These are phyloP conservation scores for Suillus fuscotomentosus DNA, from an alignment of 768 basidiomycete species.

Conservation along the genomic window DNA sequence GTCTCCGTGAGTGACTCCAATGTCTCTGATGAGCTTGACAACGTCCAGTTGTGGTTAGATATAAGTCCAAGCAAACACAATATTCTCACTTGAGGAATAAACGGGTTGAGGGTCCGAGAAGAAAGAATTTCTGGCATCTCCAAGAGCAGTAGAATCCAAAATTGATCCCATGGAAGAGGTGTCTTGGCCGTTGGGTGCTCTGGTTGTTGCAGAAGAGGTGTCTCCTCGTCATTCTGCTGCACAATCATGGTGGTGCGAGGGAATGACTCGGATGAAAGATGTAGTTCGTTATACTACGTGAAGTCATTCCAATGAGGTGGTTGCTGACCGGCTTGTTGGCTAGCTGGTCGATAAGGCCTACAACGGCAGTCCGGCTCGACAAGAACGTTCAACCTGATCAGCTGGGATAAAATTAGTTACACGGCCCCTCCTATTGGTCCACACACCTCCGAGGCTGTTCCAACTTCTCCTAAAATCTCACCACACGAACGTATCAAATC, in stretches of 20 bases:
- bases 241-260: background rate
- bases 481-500: no score
- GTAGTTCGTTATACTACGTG: no score
- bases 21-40: conserved; percentile 24
- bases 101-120: conserved; percentile 71
- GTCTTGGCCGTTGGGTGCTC: conserved; percentile 32
- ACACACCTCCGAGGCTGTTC: no score
- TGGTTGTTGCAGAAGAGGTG: conserved; percentile 46
- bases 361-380: no score
- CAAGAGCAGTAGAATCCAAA: conserved; percentile 63
- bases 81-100: conserved; percentile 54
- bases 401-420: no score
- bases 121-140: conserved; percentile 76
- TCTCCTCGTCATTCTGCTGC: conserved; percentile 50
- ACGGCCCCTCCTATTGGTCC: no score
- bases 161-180: conserved; percentile 68
- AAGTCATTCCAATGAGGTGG: no score
- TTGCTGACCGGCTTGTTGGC: no score
- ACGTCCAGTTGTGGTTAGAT: background rate
- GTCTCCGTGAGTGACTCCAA: conserved; percentile 40
- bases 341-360: no score
- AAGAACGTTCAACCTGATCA: no score
- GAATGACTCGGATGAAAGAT: background rate
- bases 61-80: background rate
- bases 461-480: no score